Percentiles rank a stretch among this genome's conserved stretches.
Conservation (phyloP, 163 green algal species). For the Prototheca cutis region DNA sequence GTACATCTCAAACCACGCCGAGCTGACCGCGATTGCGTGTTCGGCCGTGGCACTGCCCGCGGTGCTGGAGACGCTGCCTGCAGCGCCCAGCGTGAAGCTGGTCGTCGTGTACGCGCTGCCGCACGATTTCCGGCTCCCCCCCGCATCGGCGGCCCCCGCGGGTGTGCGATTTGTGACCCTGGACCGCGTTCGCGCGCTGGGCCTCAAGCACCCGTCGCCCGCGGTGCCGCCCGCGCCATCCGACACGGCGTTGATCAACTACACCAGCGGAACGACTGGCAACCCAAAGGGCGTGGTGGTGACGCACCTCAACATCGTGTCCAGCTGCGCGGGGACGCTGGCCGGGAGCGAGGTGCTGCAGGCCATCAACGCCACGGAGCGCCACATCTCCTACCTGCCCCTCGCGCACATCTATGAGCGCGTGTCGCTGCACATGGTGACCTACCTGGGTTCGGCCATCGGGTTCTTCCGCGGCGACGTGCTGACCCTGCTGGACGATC, state of each 20-base stretch:
- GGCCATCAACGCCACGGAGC: slow-evolving; percentile 23
- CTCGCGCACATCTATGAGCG: slow-evolving; percentile 99
- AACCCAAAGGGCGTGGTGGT: slow-evolving; percentile 85
- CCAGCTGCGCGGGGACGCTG: slow-evolving; percentile 46
- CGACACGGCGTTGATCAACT: slow-evolving; percentile 85
- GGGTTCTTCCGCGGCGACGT: slow-evolving; percentile 93
- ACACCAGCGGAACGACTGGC: slow-evolving; percentile 93
- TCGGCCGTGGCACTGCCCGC: slow-evolving; percentile 50
- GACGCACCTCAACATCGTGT: slow-evolving; percentile 75
- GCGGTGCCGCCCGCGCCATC: slow-evolving; percentile 63
- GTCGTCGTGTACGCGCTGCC: slow-evolving; percentile 50
- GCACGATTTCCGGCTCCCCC: slow-evolving; percentile 21
- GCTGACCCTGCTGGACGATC: slow-evolving; percentile 84
- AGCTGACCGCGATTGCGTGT: slow-evolving; percentile 46
- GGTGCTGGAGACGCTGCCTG: slow-evolving; percentile 55
- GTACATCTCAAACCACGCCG: slow-evolving; percentile 74
- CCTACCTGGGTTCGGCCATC: slow-evolving; percentile 52
- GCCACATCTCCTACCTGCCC: slow-evolving; percentile 91
- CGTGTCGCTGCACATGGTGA: slow-evolving; percentile 56
- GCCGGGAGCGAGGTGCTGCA: background rate
- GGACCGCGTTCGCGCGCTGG: slow-evolving; percentile 56
- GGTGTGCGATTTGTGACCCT: slow-evolving; percentile 45
- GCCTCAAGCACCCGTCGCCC: slow-evolving; percentile 51
- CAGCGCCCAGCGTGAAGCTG: slow-evolving; percentile 66
- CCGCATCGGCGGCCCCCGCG: slow-evolving; percentile 9